Base-by-base conservation (phyloP, 495 filamentous ascomycete genomes). In the Apiosordaria backusii region DNA sequence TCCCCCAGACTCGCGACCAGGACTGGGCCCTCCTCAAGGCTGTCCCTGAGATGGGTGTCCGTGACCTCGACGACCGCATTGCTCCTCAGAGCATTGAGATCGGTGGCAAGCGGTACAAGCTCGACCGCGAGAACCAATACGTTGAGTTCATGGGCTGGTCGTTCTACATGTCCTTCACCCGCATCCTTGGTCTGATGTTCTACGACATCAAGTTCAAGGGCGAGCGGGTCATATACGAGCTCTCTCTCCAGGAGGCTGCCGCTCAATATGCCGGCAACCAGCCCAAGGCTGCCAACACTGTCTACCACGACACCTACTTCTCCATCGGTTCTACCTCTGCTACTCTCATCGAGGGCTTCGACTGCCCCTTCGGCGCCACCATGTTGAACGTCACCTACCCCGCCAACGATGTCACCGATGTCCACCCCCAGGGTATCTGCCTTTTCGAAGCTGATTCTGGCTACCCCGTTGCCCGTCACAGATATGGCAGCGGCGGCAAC, bases 131-230 rank as follows among this genome's bases (percentile, higher is more conserved):
- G 53, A 70, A 84, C 63, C 75, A 82, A 25, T 86, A 84, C 63
- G 79, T 86, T 53, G 71, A 80, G 62, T 86, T 80, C 79, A 80
- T 86, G 76, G 85, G 81, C 25, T 87, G 84, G 70, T 73, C 75
- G 2, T 87, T 87, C 74, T 86, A 82, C 67, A 74, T 84, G 19
- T 70, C 77, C 6, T 82, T 80, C 65, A 76, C 78, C 18, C 74
- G 76, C 53, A 79, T 79, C 40, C 73, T 80, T 0, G 83, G 83
- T 7, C 62, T 86, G n/a, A 67, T 71, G 59, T 71, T 86, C 27
- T 82, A 78, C 63, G 78, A 86, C 65, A 81, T 87, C 66, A 72
- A 75, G 10, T 87, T 82, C 72, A 83, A 85, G 70, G 84, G 82
- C 19, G 78, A 86, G 50, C 73, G 82, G 4, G 80, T 86, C 22